These are phyloP conservation scores for Plasmodium billcollinsi DNA, from an alignment of 169 alveolate species.

Conservation along the genomic window DNA sequence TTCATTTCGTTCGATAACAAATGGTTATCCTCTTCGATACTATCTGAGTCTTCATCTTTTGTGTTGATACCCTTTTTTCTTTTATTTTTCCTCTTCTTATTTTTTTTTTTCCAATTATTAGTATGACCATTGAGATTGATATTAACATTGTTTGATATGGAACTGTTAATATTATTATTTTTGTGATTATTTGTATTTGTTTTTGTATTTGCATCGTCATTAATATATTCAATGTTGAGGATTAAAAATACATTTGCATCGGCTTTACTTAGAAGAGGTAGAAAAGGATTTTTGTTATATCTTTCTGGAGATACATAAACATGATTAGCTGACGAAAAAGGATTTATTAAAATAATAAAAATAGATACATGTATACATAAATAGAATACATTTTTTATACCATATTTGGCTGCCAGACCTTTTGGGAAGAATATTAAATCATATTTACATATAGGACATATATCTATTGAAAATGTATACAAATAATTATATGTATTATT, in stretches of 20 bases:
- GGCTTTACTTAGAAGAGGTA: conserved; percentile 66
- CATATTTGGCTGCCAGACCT: conserved; percentile 89
- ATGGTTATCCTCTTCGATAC: too few relatives aligned
- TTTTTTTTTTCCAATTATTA: not conserved
- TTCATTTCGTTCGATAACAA: not conserved
- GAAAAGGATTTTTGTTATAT: conserved; percentile 81
- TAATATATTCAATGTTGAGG: conserved; percentile 58
- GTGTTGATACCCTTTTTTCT: conserved; percentile 1
- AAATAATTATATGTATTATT: conserved; percentile 93
- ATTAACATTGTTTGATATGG: not conserved
- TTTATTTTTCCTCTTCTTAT: not conserved
- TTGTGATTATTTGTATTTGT: not conserved
- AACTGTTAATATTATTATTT: not conserved
- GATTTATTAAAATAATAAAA: conserved; percentile 51
- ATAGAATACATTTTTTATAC: conserved; percentile 80
- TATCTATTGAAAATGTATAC: conserved; percentile 94
- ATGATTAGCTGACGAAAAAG: conserved; percentile 21
- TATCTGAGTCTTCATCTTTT: too few relatives aligned
- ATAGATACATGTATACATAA: conserved; percentile 61
- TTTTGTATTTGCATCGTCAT: conserved; percentile 11
- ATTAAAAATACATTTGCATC: conserved; percentile 60
- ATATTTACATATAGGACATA: conserved; percentile 97
- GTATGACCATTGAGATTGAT: not conserved
- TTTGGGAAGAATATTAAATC: conserved; percentile 96
- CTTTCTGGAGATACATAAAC: conserved; percentile 74